These are phyloP conservation scores for Phytopythium aichiense DNA, from an alignment of 352 stramenopile genomes.

Conservation along the genomic window DNA sequence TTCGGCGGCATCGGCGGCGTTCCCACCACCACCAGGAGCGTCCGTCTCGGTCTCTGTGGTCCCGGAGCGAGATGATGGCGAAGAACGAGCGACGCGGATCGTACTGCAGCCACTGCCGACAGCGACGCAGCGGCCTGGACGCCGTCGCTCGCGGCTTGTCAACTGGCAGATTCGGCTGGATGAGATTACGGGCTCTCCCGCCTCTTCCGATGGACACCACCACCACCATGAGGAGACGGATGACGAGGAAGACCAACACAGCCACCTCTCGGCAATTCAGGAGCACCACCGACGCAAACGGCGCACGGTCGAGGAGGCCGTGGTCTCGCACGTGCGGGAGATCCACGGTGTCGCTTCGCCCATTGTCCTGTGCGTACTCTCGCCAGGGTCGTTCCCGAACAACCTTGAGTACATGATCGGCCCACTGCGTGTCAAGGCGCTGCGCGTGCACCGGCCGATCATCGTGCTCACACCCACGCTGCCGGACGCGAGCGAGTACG, in stretches of 20 bases:
- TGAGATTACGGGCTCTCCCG: neutral
- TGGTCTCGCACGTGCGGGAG: slow-evolving; percentile 46
- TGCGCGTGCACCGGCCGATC: slow-evolving; percentile 69
- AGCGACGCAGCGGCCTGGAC: neutral
- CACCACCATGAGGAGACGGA: neutral
- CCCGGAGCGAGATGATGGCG: neutral
- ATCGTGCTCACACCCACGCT: slow-evolving; percentile 59
- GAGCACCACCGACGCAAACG: slow-evolving; percentile 1
- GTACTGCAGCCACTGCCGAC: neutral
- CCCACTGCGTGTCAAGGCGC: slow-evolving; percentile 57
- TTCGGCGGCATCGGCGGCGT: neutral
- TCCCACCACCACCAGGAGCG: neutral
- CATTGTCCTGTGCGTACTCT: slow-evolving; percentile 73
- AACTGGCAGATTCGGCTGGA: slow-evolving; percentile 24
- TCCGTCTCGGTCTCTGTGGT: slow-evolving; percentile 1
- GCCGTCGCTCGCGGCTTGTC: slow-evolving; percentile 27
- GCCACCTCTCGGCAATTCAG: neutral
- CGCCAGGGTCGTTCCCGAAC: slow-evolving; percentile 49
- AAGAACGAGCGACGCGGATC: neutral
- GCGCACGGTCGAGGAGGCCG: slow-evolving; percentile 30
- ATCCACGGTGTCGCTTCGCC: slow-evolving; percentile 47
- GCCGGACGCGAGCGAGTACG: slow-evolving; percentile 54
- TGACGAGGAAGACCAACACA: neutral
- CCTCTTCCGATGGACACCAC: neutral
- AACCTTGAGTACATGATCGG: slow-evolving; percentile 78